Evolutionary conservation across 2,329 filamentous ascomycete genomes (phyloP).

Genomic region (Chlorencoelia australis): DNA sequence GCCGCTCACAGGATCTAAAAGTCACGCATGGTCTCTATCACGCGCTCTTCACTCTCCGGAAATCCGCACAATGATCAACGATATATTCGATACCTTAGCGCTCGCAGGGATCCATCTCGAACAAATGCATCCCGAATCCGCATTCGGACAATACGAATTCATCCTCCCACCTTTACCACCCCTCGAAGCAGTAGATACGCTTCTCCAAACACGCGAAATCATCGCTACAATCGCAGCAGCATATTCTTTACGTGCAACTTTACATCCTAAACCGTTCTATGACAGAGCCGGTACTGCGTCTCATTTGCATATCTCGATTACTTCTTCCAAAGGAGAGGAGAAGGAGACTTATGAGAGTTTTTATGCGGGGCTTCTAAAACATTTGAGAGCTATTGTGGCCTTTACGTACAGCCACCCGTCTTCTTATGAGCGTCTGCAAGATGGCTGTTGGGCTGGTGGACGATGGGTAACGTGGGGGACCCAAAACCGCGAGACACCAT

Average conservation of each 20-base stretch:
- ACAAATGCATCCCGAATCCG: slow-evolving; percentile 3
- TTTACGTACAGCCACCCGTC: slow-evolving; percentile 2
- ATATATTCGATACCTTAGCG: slow-evolving; percentile 52
- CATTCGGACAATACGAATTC: slow-evolving; percentile 7
- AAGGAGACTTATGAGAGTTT: slow-evolving; percentile 26
- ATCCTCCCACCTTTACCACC: slow-evolving; percentile 1
- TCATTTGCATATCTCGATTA: slow-evolving; percentile 8
- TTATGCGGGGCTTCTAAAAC: slow-evolving; percentile 6
- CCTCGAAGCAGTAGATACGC: slow-evolving; percentile 4
- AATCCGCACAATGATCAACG: slow-evolving; percentile 49
- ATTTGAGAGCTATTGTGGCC: slow-evolving; percentile 4
- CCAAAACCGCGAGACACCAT: not conserved
- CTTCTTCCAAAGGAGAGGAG: slow-evolving; percentile 7
- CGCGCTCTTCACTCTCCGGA: slow-evolving; percentile 49
- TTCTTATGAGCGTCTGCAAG: slow-evolving; percentile 1
- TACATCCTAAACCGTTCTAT: slow-evolving; percentile 27
- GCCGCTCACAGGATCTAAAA: slow-evolving; percentile 41
- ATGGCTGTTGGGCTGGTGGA: slow-evolving; percentile 3
- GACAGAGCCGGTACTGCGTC: not conserved
- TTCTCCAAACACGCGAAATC: slow-evolving; percentile 5
- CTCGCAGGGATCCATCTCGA: slow-evolving; percentile 50
- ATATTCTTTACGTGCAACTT: slow-evolving; percentile 13
- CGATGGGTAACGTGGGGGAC: slow-evolving; percentile 7
- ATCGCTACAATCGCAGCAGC: not conserved
- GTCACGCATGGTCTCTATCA: slow-evolving; percentile 63